Conservation (phyloP, 345 rosid genomes). For the Anastatica hierochuntica region DNA sequence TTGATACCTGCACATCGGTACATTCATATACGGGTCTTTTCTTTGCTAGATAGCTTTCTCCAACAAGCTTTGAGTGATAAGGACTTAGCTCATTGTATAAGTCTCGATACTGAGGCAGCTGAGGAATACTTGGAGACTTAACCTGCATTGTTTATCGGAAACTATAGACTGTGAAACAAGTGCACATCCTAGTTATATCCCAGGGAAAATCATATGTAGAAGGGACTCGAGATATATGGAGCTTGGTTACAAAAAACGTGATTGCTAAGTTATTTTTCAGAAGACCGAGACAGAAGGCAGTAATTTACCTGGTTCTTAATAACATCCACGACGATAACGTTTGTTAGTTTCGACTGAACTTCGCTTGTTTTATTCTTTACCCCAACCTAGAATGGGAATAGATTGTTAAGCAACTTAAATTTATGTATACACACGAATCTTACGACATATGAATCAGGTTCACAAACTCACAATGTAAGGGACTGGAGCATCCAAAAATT, state of each 20-base stretch:
- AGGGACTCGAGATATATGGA: background rate
- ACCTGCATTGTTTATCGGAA: constrained; percentile 34
- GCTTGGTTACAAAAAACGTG: background rate
- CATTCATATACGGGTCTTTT: constrained; percentile 81
- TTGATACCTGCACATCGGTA: constrained; percentile 69
- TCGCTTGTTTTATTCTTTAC: constrained; percentile 71
- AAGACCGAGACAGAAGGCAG: no score
- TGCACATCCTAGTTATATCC: background rate
- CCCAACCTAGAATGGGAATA: constrained; percentile 51
- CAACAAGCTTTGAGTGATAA: constrained; percentile 76
- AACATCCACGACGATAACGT: constrained; percentile 25
- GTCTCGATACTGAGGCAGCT: constrained; percentile 72
- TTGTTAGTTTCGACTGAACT: constrained; percentile 29
- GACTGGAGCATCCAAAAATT: constrained; percentile 93
- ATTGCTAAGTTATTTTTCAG: background rate
- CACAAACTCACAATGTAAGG: constrained; percentile 74
- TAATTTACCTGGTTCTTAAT: constrained; percentile 26
- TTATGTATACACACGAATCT: background rate
- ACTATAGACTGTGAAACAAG: constrained; percentile 2
- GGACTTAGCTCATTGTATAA: constrained; percentile 57
- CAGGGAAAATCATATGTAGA: background rate
- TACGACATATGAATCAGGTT: background rate
- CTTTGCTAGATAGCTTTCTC: constrained; percentile 84
- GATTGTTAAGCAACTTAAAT: constrained; percentile 2
- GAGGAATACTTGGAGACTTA: constrained; percentile 66